Base-by-base conservation (phyloP, 164 flowering plant species). In the Nelumbo lutea region DNA sequence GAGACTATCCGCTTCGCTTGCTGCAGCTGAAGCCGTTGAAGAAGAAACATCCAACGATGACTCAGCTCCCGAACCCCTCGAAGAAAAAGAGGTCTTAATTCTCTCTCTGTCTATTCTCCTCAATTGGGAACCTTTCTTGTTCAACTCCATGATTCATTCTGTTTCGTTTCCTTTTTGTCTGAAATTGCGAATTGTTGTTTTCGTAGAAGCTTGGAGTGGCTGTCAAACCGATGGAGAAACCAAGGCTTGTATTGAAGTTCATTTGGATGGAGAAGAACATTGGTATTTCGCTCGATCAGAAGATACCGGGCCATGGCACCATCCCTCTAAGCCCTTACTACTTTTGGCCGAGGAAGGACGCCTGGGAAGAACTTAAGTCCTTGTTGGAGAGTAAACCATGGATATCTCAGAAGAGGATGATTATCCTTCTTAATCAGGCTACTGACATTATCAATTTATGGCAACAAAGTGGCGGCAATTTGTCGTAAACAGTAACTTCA, bases 291-390 rank as follows among this genome's bases (percentile, higher is more conserved):
- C 83, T 95, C 3, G 91, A 95, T 69, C 97, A 95, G 67, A 58
- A 69, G 65, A 83, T 95, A 65, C 96, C 92, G 0, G 98, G 91
- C n/a, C 83, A 89, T 61, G 98, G 98, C 38, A 79, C 96, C 2
- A 80, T 89, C 46, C 97, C 98, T 10, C 70, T 95, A n/a, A 91
- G 97, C 72, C 96, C 96, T 2, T 95, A 91, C 83, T 89, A 83
- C 79, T 95, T 95, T 68, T 95, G 98, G 98, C 97, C 97, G 0
- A 83, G 96, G 71, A 90, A 91, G 71, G 98, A 95, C 82, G 97
- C 98, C 7, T 95, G 97, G 97, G 98, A 95, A 75, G 96, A 95
- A 80, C 86, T 91, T 58, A 91, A 88, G 74, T 55, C 77, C 9
- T 69, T 81, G 64, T 83, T 91, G 27, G 98, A 91, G 80, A 88